Base-by-base conservation (phyloP, 2,329 filamentous ascomycete genomes). In the Sodiomyces alkalinus region DNA sequence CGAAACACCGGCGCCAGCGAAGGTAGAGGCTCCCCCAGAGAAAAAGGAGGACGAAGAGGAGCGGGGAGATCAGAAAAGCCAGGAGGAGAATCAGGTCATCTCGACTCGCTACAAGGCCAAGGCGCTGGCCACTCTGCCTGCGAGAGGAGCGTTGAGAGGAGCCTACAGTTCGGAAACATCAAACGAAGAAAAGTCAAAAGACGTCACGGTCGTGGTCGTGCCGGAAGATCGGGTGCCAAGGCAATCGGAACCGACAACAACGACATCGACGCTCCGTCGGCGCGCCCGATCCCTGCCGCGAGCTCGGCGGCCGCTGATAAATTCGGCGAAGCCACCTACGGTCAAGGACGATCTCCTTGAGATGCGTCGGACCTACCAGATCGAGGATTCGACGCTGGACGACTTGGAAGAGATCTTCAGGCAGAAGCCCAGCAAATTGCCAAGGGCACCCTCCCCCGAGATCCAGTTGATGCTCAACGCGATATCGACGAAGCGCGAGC, bases 321-420 rank as follows among this genome's bases (percentile, higher is more conserved):
- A 73, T 47, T 62, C 67, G 4, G 61, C 61, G 29, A 62, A 55
- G 32, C 64, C 56, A 3, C 59, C 64, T 2, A 66, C 61, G 3
- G 68, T 67, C 29, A 63, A 56, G 30, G 66, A 70, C 32, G 68
- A 74, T 37, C 47, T 73, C 17, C 49, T 58, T 17, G 58, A 65
- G 28, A 62, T 74, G 25, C 56, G 67, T 35, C 55, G 55, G 11
- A 51, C 48, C 24, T 59, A 70, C 39, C 56, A 69, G 29, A 60
- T 71, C 16, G 67, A 73, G 12, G 68, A 73, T 39, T 68, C 64
- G 1, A 72, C 67, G 0, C 45, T 71, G n/a, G 68, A 73, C 26
- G 64, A 72, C 34, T 51, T 72, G 17, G 64, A 64, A 32, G 60
- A 64, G 17, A 48, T 71, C 21, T 41, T 70, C 9, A 15, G 10